Conservation (phyloP, 1,139 yeast species). For the Pichia sp. region DNA sequence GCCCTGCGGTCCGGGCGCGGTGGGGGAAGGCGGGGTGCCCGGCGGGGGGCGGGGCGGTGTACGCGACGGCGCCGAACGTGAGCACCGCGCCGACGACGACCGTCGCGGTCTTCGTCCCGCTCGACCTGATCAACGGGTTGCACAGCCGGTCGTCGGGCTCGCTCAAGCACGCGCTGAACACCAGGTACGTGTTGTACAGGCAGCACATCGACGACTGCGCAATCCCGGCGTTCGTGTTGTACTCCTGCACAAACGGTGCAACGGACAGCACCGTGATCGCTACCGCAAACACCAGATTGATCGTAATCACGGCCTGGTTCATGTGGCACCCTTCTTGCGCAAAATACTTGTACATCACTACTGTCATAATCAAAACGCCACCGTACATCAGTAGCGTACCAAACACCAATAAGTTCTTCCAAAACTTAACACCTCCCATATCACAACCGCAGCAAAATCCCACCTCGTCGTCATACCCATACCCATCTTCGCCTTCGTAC, state of each 20-base stretch:
- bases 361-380: conserved; percentile 62
- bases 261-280: conserved; percentile 66
- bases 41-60: too few species aligned
- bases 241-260: conserved; percentile 80
- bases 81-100: conserved; percentile 86
- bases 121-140: conserved; percentile 83
- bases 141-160: conserved; percentile 93
- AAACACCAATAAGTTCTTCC: conserved; percentile 77
- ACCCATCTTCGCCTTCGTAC: conserved; percentile 31
- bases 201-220: conserved; percentile 98
- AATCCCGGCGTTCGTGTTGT: conserved; percentile 89
- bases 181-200: conserved; percentile 83
- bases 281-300: conserved; percentile 61
- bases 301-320: conserved; percentile 81
- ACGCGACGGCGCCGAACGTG: conserved; percentile 92
- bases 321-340: conserved; percentile 80
- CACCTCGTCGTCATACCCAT: too few species aligned
- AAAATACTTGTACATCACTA: conserved; percentile 76
- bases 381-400: conserved; percentile 84
- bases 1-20: too few species aligned
- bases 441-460: conserved; percentile 25
- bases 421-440: conserved; percentile 35
- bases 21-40: too few species aligned
- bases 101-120: conserved; percentile 85
- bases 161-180: conserved; percentile 89